Percentiles rank a stretch among this genome's conserved stretches.
Conservation (phyloP, 305 asterid species). For the Lippia alba region DNA sequence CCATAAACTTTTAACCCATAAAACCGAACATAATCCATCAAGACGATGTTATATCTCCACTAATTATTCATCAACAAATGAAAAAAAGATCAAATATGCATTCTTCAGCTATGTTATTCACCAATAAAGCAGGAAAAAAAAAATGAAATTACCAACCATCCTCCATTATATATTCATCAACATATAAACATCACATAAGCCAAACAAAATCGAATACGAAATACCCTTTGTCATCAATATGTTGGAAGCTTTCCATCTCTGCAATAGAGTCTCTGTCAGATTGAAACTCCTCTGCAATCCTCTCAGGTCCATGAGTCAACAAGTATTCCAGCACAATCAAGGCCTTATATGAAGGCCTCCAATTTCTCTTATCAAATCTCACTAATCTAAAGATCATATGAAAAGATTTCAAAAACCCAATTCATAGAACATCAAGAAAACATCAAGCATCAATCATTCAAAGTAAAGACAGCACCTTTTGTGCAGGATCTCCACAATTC, state of each 20-base stretch:
- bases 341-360: conserved; percentile 84
- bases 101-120: no score
- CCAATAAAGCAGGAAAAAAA: no score
- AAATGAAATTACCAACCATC: no score
- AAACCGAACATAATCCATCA: no score
- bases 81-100: no score
- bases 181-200: no score
- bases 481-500: conserved; percentile 85
- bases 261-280: conserved; percentile 57
- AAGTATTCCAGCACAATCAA: conserved; percentile 73
- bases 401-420: conserved; percentile 1
- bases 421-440: neutral
- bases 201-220: no score
- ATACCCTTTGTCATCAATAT: conserved; percentile 83
- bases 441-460: neutral
- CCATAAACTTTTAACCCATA: no score
- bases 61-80: no score
- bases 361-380: conserved; percentile 65
- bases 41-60: no score
- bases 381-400: conserved; percentile 48
- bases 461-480: conserved; percentile 50
- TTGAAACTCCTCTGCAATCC: conserved; percentile 84
- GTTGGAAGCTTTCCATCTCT: conserved; percentile 65
- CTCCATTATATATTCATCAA: no score
- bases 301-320: conserved; percentile 93